Conservation (phyloP, 176 grass and related monocot species). For the Avena sativa region DNA sequence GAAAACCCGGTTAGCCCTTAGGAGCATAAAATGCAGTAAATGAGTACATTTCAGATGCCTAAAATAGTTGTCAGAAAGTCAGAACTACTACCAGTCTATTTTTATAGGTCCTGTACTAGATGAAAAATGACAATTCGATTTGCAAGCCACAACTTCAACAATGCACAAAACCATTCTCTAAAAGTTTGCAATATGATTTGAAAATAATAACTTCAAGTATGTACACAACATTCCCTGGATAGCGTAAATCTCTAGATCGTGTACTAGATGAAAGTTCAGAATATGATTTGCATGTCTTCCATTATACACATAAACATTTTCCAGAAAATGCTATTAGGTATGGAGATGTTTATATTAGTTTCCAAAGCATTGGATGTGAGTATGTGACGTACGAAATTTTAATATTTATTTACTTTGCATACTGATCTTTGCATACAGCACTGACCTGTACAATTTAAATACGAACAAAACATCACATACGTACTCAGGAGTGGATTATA, state of each 20-base stretch:
- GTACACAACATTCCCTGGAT: not conserved
- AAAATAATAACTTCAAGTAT: not conserved
- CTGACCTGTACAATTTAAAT: not conserved
- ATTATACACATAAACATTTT: not conserved
- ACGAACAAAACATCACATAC: not conserved
- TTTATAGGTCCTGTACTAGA: not conserved
- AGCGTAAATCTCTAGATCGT: not conserved
- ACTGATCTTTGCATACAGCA: not conserved
- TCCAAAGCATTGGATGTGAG: not conserved
- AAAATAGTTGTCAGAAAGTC: not conserved
- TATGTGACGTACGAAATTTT: not conserved
- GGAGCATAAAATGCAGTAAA: not conserved
- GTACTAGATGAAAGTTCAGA: not conserved
- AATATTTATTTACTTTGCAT: not conserved
- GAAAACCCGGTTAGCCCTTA: not conserved
- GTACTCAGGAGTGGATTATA: not conserved
- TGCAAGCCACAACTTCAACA: not conserved
- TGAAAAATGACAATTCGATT: not conserved
- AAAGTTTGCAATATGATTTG: not conserved
- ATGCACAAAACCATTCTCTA: not conserved
- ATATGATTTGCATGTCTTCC: not conserved
- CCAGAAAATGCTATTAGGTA: slow-evolving; percentile 8
- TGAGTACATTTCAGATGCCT: not conserved
- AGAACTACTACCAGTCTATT: not conserved
- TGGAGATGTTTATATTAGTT: slow-evolving; percentile 8